These are phyloP conservation scores for Breviolum minutum DNA, from an alignment of 73 alveolate genomes.

Conservation along the genomic window DNA sequence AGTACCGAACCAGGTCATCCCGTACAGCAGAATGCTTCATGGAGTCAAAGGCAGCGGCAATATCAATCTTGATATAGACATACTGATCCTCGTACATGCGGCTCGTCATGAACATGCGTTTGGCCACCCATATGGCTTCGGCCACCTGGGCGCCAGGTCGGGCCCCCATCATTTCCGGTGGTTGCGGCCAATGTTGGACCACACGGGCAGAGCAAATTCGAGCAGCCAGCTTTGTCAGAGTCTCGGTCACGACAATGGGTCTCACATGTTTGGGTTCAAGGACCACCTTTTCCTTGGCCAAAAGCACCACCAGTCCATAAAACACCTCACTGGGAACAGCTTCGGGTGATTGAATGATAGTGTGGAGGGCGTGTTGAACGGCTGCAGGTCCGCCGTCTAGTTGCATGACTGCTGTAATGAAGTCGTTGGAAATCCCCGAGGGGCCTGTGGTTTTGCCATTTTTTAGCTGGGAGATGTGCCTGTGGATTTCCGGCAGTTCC, in stretches of 20 bases:
- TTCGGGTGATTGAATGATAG: neutral
- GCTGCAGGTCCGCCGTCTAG: neutral
- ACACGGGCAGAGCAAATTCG: neutral
- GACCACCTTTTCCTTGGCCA: neutral
- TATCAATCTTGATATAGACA: neutral
- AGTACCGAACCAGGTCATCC: neutral
- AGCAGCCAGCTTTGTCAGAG: neutral
- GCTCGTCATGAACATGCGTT: neutral
- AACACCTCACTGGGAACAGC: neutral
- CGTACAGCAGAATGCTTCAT: neutral
- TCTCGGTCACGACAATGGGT: neutral
- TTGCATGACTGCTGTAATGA: neutral
- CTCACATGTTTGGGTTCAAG: neutral
- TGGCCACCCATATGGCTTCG: neutral
- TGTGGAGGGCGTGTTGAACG: neutral
- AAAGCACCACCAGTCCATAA: neutral
- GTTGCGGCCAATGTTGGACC: neutral
- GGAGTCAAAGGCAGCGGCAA: neutral
- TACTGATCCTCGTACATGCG: neutral
- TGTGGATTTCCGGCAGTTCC: neutral
- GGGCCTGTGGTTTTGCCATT: neutral
- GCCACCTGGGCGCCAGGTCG: neutral
- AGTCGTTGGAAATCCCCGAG: neutral
- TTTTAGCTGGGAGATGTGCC: neutral
- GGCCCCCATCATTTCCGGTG: constrained; percentile 13